Conservation (phyloP, 2,329 filamentous ascomycete species). For the Mariannaea elegans region DNA sequence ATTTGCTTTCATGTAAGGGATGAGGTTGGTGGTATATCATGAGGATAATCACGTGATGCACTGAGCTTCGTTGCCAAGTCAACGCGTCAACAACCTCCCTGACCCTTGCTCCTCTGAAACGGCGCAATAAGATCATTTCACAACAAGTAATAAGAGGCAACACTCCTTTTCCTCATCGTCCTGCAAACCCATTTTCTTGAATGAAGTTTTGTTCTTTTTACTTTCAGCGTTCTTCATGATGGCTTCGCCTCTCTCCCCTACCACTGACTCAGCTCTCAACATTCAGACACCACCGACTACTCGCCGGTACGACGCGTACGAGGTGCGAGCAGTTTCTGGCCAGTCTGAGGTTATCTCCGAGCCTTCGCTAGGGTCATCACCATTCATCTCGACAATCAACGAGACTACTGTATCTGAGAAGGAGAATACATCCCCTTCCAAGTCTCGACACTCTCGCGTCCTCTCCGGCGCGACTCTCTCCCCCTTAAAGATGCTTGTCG, state of each 20-base stretch:
- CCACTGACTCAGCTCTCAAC: conserved; percentile 38
- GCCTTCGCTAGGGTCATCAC: conserved; percentile 34
- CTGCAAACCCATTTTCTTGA: conserved; percentile 15
- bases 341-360: conserved; percentile 26
- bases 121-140: conserved; percentile 24
- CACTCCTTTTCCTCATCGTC: conserved; percentile 12
- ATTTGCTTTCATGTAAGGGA: not conserved
- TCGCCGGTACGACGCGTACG: conserved; percentile 35
- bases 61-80: conserved; percentile 27
- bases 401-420: conserved; percentile 48
- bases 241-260: conserved; percentile 40
- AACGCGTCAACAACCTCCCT: conserved; percentile 29
- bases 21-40: not conserved
- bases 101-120: conserved; percentile 24
- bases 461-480: conserved; percentile 66
- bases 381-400: conserved; percentile 42
- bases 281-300: conserved; percentile 36
- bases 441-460: conserved; percentile 62
- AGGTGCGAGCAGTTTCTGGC: conserved; percentile 31
- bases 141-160: conserved; percentile 22
- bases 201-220: conserved; percentile 23
- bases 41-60: conserved; percentile 22
- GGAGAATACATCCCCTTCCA: conserved; percentile 58
- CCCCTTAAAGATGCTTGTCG: conserved; percentile 64
- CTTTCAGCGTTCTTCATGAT: conserved; percentile 35